Base-by-base conservation (phyloP, 1,139 yeast genomes). In the Ashbya aceris region DNA sequence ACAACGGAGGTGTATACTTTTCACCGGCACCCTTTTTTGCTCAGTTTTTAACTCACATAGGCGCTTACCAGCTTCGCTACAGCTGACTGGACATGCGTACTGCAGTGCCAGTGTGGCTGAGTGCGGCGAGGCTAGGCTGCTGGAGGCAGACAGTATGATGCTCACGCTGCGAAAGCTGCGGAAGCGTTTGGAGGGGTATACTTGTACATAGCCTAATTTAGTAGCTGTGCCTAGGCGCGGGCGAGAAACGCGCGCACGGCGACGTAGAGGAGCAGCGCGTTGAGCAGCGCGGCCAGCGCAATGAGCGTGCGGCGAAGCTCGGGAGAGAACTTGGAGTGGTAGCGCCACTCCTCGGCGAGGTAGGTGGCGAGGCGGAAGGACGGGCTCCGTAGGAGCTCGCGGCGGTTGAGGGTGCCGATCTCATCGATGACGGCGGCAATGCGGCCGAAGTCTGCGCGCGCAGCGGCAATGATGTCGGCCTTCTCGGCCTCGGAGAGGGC, bases 401-500 rank as follows among this genome's bases (percentile, higher is more conserved):
- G 62, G 56, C 77, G 60, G 65, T 83, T 83, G 55, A 77, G 77
- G 37, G 63, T 58, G 55, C 82, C 89, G 50, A 83, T 73, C 60
- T 83, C 93, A 41, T 69, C 64, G 36, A 83, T 69, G 52, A 84
- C 74, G 29, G 58, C 66, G 33, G 73, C 74, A 60, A 79, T 80
- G 64, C 80, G 77, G 45, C 69, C 69, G 60, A 82, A 84, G 39
- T 83, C 78, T 50, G 71, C 77, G 52, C 74, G 69, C 10, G 87
- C 69, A 56, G 83, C 93, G 39, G 76, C 74, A 40, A 84, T 79
- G 47, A 85, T 72, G 45, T 79, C 84, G 47, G 67, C 63, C 64
- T 84, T 84, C 61, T 84, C 83, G 33, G 67, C 68, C 61, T 83
- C 94, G 8, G 82, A 71, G 47, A 85, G 68, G 8, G 66, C 68